Base-by-base conservation (phyloP, 169 alveolate species). In the Eimeria maxima region DNA sequence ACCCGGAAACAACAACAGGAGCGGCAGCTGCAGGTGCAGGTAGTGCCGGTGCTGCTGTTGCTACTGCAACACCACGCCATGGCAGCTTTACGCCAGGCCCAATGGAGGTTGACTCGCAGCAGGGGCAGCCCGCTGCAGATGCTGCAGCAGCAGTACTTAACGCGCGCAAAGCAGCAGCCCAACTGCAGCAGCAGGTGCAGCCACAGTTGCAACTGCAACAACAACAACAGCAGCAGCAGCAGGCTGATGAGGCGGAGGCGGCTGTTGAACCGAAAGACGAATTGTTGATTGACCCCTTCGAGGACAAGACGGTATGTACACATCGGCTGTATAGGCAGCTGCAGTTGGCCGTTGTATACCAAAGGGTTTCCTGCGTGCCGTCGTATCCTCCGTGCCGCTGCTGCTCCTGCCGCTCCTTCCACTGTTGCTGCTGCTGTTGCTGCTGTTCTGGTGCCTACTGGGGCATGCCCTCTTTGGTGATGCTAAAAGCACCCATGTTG, bases 191-290 rank as follows among this genome's bases (percentile, higher is more conserved):
- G 65, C 60, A 53, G 60, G 0, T 53, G 60, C 60, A 53, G 60
- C 60, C 60, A 14, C 60, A 53, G 60, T 3, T 53, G 60, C 60
- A 53, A 14, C 60, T 11, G 60, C 60, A 53, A 14, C 60, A 53
- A 14, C 60, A 53, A 14, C 60, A 53, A 14, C 60, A 53, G 60
- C 60, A 1, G 16, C 60, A 53, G 60, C 60, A 53, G 60, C 60
- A 53, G 2, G 60, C 60, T 7, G 60, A 53, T 53, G 60, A 53
- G 60, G 60, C 60, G 3, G 60, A 53, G 60, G 60, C 89, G 24
- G 89, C 89, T 78, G 33, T 47, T 2, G 69, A 78, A 78, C 67
- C 89, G 14, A 78, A 45, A 42, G 89, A 78, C 63, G 89, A 78
- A 60, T 65, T 78, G 60, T 33, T 47, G 69, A 78, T 78, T 18